Evolutionary conservation across 495 filamentous ascomycete genomes (phyloP), one percentile per base, ranked within the genome.

Genomic region (Trichoderma erinaceum): DNA sequence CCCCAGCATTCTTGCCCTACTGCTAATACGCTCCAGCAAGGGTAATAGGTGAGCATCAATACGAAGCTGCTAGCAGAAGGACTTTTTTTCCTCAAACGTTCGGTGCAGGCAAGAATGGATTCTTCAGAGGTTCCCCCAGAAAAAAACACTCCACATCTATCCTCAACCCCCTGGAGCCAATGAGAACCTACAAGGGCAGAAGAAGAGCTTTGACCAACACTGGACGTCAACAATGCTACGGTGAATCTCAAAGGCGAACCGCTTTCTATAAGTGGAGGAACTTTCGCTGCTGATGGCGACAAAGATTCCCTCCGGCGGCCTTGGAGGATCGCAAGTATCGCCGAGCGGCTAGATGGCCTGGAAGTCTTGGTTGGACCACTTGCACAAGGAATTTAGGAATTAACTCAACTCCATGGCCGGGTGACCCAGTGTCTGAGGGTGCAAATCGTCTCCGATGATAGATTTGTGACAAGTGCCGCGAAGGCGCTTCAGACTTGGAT

Each of bases 251-350:
- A 32, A 11, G 56, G 52, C 52, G 15, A 61, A 8, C 56, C 56
- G 25, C 23, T 27, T 29, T 61, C 56, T 29, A 32, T 1, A 27
- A 61, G 27, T 13, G 25, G 56, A 61, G 56, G 56, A 32, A 61
- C 56, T 61, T 61, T 61, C 56, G 56, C 56, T 61, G 56, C 56
- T 61, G 56, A 61, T 61, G 56, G 3, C 56, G 56, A 61, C 56
- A 61, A 61, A 61, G 56, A 61, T 61, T 12, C 56, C 27, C 13
- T 29, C 56, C 10, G 10, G 25, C 25, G n/a, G 48, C n/a, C 16
- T 29, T 15, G 27, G 56, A 56, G 50, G 50, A 56, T 29, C 44
- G 23, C 23, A 4, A 61, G 23, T 61, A 29, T 16, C 56, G 56
- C 56, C 56, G 56, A 61, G 56, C 23, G 56, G 56, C 11, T 15